phyloP scores from a whole-genome alignment of 2,329 filamentous ascomycete species.

The Daldinia eschscholtzii region DNA sequence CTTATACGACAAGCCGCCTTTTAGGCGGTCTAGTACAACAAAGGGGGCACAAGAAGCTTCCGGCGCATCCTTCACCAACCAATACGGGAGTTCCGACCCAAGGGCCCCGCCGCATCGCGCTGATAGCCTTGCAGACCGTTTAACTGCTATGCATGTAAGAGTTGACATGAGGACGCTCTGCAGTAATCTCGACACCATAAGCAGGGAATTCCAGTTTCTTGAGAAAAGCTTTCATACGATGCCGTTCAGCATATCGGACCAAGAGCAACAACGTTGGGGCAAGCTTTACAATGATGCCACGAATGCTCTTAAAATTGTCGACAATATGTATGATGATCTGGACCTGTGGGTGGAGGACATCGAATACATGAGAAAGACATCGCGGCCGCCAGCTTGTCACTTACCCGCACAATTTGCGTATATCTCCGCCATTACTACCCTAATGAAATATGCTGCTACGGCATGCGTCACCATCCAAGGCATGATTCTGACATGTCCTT shows the following conservation, averaged over 20 bases:
- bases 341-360: slow-evolving; percentile 1
- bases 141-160: slow-evolving; percentile 7
- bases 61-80: background rate
- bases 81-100: background rate
- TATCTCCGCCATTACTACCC: background rate
- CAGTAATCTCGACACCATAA: background rate
- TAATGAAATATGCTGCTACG: background rate
- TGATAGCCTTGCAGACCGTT: background rate
- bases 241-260: background rate
- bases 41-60: background rate
- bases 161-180: slow-evolving; percentile 2
- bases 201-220: background rate
- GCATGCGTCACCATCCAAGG: slow-evolving; percentile 5
- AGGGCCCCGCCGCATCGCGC: background rate
- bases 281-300: slow-evolving; percentile 1
- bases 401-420: slow-evolving; percentile 1
- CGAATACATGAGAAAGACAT: background rate
- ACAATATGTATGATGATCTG: background rate
- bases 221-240: background rate
- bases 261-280: background rate
- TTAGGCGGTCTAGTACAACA: background rate
- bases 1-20: background rate
- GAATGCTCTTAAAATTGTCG: background rate
- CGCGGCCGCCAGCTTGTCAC: background rate
- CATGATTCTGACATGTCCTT: background rate